Conservation (phyloP, 768 basidiomycete species). For the Pisolithus sp. region DNA sequence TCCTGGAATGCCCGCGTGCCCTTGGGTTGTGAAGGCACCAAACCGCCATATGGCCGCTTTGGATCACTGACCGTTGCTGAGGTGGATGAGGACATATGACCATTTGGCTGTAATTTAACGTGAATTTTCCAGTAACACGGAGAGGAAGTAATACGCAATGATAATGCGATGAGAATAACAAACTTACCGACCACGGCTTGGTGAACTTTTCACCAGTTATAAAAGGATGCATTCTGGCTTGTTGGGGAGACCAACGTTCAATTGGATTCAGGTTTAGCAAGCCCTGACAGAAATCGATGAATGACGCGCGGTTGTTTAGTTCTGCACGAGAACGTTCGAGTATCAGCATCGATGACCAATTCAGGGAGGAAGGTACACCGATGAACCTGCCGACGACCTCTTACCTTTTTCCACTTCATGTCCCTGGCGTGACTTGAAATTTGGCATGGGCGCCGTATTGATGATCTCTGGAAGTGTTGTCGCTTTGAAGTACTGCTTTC, state of each 20-base stretch:
- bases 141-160: background rate
- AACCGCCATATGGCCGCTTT: constrained; percentile 88
- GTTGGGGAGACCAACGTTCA: constrained; percentile 95
- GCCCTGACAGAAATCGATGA: constrained; percentile 97
- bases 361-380: background rate
- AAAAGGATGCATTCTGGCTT: constrained; percentile 93
- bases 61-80: constrained; percentile 43
- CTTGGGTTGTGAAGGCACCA: constrained; percentile 85
- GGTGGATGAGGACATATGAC: constrained; percentile 30
- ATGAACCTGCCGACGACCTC: constrained; percentile 9
- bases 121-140: constrained; percentile 4
- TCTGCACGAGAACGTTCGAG: constrained; percentile 41
- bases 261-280: constrained; percentile 91
- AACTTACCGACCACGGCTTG: constrained; percentile 73
- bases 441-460: constrained; percentile 89
- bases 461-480: constrained; percentile 92
- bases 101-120: constrained; percentile 43
- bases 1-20: constrained; percentile 84
- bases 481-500: constrained; percentile 98
- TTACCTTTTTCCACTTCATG: constrained; percentile 89
- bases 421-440: constrained; percentile 70
- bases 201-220: constrained; percentile 96
- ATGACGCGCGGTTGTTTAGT: constrained; percentile 87
- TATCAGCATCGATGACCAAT: background rate
- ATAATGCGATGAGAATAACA: background rate